These are phyloP conservation scores for Irineochytrium annulatum DNA, from an alignment of 192 early-diverging fungal species.

Conservation along the genomic window DNA sequence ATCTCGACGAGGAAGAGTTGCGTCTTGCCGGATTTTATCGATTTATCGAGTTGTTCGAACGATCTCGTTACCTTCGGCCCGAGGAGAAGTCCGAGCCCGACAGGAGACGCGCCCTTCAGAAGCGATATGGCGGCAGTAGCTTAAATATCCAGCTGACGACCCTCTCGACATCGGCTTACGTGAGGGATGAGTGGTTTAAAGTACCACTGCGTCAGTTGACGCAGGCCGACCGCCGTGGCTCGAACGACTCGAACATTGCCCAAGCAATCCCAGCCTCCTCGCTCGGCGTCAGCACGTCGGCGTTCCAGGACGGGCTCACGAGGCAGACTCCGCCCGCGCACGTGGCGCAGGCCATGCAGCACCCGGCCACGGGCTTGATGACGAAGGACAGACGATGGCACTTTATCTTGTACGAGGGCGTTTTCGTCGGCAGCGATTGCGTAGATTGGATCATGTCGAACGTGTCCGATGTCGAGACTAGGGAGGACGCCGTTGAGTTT, in stretches of 20 bases:
- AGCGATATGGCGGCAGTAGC: neutral
- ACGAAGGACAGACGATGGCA: conserved; percentile 85
- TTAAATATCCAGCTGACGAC: conserved; percentile 34
- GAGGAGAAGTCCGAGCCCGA: neutral
- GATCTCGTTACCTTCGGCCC: conserved; percentile 46
- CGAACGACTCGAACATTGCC: neutral
- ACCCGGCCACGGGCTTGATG: conserved; percentile 59
- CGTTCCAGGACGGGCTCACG: conserved; percentile 27
- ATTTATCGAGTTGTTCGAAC: conserved; percentile 80
- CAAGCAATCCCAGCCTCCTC: neutral
- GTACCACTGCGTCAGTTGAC: neutral
- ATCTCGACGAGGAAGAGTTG: conserved; percentile 83
- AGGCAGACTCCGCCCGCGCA: conserved; percentile 41
- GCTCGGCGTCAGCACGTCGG: neutral
- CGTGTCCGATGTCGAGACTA: conserved; percentile 69
- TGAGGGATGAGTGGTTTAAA: conserved; percentile 34
- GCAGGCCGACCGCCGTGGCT: neutral
- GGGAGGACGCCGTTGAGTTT: conserved; percentile 71
- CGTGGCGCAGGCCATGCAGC: conserved; percentile 69
- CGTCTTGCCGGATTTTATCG: conserved; percentile 78
- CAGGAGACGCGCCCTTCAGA: too few relatives aligned
- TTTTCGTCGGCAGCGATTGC: conserved; percentile 77
- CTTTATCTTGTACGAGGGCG: conserved; percentile 61
- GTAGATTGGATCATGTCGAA: conserved; percentile 83
- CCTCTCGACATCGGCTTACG: conserved; percentile 24